phyloP scores from a whole-genome alignment of 129 eudicot species.

The Heracleum sosnowskyi region DNA sequence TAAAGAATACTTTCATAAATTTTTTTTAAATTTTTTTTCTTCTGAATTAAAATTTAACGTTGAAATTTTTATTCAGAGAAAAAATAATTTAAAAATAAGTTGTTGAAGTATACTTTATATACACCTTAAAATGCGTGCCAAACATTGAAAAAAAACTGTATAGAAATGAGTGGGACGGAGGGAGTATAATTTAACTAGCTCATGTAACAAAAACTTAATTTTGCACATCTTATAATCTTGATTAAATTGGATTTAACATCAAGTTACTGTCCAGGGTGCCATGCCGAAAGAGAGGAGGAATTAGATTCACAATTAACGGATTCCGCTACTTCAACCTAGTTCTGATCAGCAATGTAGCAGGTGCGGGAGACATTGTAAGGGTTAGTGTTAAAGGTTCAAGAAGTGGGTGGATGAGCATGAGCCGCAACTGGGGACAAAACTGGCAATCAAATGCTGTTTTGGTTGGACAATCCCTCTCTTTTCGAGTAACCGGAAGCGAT shows the following conservation, averaged over 20 bases:
- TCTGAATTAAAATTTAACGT: no score
- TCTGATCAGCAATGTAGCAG: constrained; percentile 67
- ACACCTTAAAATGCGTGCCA: no score
- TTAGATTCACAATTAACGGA: constrained; percentile 79
- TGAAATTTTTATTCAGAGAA: no score
- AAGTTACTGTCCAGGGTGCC: constrained; percentile 55
- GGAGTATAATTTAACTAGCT: neutral
- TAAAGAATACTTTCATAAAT: no score
- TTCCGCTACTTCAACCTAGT: constrained; percentile 88
- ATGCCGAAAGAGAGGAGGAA: constrained; percentile 73
- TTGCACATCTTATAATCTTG: neutral
- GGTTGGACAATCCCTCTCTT: constrained; percentile 65
- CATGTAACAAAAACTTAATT: neutral
- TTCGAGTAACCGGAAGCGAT: constrained; percentile 60
- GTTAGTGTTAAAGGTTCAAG: constrained; percentile 55
- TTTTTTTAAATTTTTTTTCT: no score
- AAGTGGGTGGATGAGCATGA: constrained; percentile 73
- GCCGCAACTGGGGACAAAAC: constrained; percentile 87
- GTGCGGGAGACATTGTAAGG: constrained; percentile 65
- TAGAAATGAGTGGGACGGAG: no score
- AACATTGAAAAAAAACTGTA: no score
- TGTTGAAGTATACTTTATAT: no score
- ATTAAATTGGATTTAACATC: neutral
- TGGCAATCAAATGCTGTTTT: constrained; percentile 69
- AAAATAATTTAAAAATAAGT: no score